Evolutionary conservation across 2,329 filamentous ascomycete genomes (phyloP).

Genomic region (Aureobasidium sp.): DNA sequence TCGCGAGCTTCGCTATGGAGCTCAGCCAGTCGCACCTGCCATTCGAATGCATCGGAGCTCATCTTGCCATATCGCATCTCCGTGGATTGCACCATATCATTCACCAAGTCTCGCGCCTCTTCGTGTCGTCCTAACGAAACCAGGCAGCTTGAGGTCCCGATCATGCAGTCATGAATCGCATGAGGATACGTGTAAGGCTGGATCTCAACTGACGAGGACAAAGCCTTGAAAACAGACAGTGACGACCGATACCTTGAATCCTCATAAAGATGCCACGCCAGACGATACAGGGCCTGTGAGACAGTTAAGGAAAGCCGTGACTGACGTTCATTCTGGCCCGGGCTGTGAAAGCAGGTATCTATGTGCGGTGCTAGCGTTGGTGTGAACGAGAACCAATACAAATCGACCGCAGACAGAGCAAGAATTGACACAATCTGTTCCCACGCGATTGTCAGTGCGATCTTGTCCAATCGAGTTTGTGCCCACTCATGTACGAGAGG

Average conservation of each 20-base stretch:
- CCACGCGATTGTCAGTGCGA: not conserved
- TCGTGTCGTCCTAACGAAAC: no score
- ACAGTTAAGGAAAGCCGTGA: not conserved
- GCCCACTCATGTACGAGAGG: conserved; percentile 9
- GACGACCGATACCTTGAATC: not conserved
- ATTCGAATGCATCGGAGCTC: no score
- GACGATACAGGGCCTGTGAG: not conserved
- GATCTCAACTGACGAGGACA: not conserved
- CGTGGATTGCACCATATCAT: no score
- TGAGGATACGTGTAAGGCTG: not conserved
- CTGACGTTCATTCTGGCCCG: no score
- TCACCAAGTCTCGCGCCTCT: no score
- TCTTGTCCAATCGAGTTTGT: not conserved
- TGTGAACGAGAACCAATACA: not conserved
- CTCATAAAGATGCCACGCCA: not conserved
- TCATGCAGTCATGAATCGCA: no score
- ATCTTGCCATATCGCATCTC: no score
- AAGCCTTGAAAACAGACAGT: not conserved
- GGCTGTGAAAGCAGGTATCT: not conserved
- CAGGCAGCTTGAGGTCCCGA: no score
- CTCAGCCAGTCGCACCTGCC: no score
- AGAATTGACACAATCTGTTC: not conserved
- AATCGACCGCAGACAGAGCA: not conserved
- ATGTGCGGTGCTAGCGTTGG: not conserved
- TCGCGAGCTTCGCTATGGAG: no score